Conservation (phyloP, 2,329 filamentous ascomycete genomes). For the Gnomoniopsis sp. region DNA sequence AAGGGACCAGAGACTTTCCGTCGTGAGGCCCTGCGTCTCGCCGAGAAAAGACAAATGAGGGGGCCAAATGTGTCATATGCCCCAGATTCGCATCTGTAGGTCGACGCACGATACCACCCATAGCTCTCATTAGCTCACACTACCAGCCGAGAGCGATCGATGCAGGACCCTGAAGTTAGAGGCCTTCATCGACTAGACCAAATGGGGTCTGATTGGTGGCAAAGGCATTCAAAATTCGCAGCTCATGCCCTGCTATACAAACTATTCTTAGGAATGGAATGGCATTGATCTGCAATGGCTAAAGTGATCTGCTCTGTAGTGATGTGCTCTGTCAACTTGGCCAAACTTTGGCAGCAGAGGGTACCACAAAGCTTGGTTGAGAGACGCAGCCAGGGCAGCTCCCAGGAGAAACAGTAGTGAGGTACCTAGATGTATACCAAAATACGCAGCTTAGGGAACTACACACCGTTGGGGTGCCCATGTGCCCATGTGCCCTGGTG, state of each 20-base stretch:
- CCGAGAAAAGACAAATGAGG: neutral
- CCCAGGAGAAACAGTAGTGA: no score
- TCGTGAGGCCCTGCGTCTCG: neutral
- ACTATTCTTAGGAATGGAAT: no score
- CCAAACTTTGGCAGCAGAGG: neutral
- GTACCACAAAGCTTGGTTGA: neutral
- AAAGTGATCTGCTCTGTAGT: no score
- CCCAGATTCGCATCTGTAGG: neutral
- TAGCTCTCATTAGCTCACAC: neutral
- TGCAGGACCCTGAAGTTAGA: neutral
- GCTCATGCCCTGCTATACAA: no score
- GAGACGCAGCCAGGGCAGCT: no score
- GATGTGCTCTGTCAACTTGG: no score
- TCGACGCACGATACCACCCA: neutral
- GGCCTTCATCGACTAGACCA: neutral
- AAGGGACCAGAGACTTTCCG: neutral
- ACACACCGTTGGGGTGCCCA: no score
- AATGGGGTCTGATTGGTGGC: neutral
- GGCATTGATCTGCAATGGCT: no score
- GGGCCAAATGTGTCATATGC: slow-evolving; percentile 7
- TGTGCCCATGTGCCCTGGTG: no score
- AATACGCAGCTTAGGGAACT: no score
- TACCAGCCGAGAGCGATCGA: neutral
- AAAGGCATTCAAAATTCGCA: neutral
- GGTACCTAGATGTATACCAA: no score